Conservation (phyloP, 805 yeast genomes). For the Priceomyces medius region DNA sequence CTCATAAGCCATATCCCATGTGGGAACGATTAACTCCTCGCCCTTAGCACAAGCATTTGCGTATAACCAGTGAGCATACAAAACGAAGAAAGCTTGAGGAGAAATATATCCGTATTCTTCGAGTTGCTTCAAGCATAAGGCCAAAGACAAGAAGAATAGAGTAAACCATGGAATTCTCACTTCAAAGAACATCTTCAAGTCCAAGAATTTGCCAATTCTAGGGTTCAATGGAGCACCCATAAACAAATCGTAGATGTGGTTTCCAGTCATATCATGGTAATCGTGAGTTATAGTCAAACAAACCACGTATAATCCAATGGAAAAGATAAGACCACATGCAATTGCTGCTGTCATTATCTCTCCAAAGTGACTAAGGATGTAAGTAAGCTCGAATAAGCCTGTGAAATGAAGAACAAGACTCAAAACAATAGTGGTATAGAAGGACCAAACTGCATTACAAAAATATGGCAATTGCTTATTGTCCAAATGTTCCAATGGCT, state of each 20-base stretch:
- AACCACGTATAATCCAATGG: constrained; percentile 68
- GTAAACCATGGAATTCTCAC: constrained; percentile 97
- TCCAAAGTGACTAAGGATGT: constrained; percentile 79
- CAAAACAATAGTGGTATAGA: constrained; percentile 65
- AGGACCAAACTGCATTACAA: constrained; percentile 88
- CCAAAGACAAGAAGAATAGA: constrained; percentile 71
- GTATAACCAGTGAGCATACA: constrained; percentile 88
- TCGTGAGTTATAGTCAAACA: constrained; percentile 67
- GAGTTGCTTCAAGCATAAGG: constrained; percentile 73
- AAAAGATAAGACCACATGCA: constrained; percentile 66
- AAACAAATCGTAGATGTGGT: constrained; percentile 84
- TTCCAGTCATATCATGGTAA: constrained; percentile 90
- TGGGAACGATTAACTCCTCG: constrained; percentile 94
- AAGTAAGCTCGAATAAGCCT: constrained; percentile 70
- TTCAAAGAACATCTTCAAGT: constrained; percentile 95
- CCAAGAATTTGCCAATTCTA: constrained; percentile 80
- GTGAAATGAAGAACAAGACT: constrained; percentile 67
- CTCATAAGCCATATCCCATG: constrained; percentile 99
- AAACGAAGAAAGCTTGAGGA: constrained; percentile 69
- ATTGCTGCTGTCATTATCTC: constrained; percentile 93
- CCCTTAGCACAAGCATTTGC: constrained; percentile 98
- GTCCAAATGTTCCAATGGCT: constrained; percentile 79
- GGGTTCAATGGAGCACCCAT: constrained; percentile 99
- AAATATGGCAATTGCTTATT: constrained; percentile 83
- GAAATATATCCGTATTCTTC: constrained; percentile 78